A percentile compares a stretch with the other conserved stretches of the same genome.
Conservation (phyloP, 2,329 filamentous ascomycete species). For the Ascochyta viciae-villosae region DNA sequence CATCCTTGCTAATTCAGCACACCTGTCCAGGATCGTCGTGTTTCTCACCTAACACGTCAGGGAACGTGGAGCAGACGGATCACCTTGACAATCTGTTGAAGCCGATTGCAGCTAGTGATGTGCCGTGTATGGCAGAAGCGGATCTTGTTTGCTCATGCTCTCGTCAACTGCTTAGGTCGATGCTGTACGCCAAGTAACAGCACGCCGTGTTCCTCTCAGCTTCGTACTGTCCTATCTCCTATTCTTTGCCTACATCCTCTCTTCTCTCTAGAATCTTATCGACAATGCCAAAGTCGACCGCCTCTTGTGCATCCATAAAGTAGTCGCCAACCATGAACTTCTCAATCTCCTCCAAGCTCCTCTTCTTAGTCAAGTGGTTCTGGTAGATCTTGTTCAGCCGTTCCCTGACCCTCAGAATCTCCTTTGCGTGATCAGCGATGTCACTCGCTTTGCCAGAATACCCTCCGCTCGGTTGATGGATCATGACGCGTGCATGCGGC, state of each 20-base stretch:
- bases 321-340: slow-evolving; percentile 97
- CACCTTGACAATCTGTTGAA: not conserved
- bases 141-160: not conserved
- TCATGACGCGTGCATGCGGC: slow-evolving; percentile 95
- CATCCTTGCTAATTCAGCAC: no score
- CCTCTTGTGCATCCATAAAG: slow-evolving; percentile 89
- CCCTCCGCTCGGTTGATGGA: slow-evolving; percentile 89
- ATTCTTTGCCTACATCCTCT: slow-evolving; percentile 53
- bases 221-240: slow-evolving; percentile 23
- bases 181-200: not conserved
- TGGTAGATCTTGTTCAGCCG: slow-evolving; percentile 92
- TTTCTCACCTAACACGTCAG: not conserved
- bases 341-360: slow-evolving; percentile 82
- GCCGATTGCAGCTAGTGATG: not conserved
- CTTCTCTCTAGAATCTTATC: slow-evolving; percentile 82
- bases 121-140: not conserved
- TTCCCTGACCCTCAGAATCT: slow-evolving; percentile 85
- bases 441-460: slow-evolving; percentile 74
- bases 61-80: not conserved
- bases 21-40: no score
- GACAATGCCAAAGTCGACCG: slow-evolving; percentile 86
- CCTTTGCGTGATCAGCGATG: slow-evolving; percentile 95
- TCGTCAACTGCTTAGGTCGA: not conserved
- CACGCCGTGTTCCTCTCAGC: not conserved
- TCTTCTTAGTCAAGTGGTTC: slow-evolving; percentile 79